Evolutionary conservation across 2,329 filamentous ascomycete genomes (phyloP).

Genomic region (Teratosphaeria nubilosa): DNA sequence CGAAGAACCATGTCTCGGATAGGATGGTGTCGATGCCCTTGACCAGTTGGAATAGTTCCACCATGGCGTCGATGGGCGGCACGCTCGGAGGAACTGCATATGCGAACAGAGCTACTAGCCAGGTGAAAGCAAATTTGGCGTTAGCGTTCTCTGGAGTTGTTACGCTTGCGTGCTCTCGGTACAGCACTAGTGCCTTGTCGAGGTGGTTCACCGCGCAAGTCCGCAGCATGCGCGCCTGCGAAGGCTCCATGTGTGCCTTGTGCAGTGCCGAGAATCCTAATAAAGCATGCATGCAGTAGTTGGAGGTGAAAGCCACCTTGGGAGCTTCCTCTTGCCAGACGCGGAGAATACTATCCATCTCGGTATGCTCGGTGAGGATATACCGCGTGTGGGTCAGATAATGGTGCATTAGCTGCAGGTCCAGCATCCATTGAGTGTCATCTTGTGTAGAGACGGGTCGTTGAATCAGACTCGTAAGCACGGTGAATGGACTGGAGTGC

Average conservation of each 20-base stretch:
- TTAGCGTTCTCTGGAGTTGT: slow-evolving; percentile 18
- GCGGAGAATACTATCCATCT: slow-evolving; percentile 11
- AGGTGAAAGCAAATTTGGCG: slow-evolving; percentile 19
- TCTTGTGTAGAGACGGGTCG: slow-evolving; percentile 11
- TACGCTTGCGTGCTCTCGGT: slow-evolving; percentile 11
- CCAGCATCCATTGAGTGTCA: slow-evolving; percentile 15
- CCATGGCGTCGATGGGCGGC: slow-evolving; percentile 20
- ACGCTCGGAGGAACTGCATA: slow-evolving; percentile 19
- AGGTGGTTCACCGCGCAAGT: slow-evolving; percentile 22
- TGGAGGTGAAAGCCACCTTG: slow-evolving; percentile 16
- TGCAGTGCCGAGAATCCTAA: slow-evolving; percentile 22
- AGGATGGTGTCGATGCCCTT: slow-evolving; percentile 17
- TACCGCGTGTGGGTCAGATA: slow-evolving; percentile 14
- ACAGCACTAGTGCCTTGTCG: slow-evolving; percentile 19
- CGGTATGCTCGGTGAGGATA: slow-evolving; percentile 16
- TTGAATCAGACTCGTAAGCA: slow-evolving; percentile 19
- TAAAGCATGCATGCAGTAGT: slow-evolving; percentile 22
- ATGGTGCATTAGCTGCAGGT: slow-evolving; percentile 24
- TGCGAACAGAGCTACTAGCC: slow-evolving; percentile 19
- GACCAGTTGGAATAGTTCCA: slow-evolving; percentile 18
- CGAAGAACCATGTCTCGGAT: slow-evolving; percentile 18
- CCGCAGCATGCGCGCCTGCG: slow-evolving; percentile 12
- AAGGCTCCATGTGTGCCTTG: slow-evolving; percentile 17
- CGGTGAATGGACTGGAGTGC: slow-evolving; percentile 10
- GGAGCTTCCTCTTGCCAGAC: slow-evolving; percentile 21